Evolutionary conservation across 2,329 filamentous ascomycete species (phyloP).

Genomic region (Penicillium thymicola): DNA sequence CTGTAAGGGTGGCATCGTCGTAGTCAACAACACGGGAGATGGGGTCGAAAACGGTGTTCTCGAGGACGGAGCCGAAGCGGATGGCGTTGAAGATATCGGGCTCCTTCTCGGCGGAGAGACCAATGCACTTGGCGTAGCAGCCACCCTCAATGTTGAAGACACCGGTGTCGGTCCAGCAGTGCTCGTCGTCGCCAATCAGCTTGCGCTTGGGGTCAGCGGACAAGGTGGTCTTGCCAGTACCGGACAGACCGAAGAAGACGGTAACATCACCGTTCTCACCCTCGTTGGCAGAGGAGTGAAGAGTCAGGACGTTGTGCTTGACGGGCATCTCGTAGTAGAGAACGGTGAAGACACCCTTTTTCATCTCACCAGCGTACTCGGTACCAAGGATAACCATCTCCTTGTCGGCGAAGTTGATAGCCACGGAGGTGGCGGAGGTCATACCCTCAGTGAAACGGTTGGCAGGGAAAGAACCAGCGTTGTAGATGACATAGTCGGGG

Average conservation of each 20-base stretch:
- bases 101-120: constrained; percentile 96
- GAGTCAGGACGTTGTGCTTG: constrained; percentile 97
- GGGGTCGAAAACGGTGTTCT: constrained; percentile 98
- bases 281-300: constrained; percentile 98
- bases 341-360: constrained; percentile 98
- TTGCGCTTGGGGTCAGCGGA: constrained; percentile 95
- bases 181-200: constrained; percentile 97
- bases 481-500: constrained; percentile 99
- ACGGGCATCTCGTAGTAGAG: constrained; percentile 99
- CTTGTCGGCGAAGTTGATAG: constrained; percentile 99
- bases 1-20: constrained; percentile 88
- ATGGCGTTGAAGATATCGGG: constrained; percentile 97
- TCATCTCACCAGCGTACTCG: constrained; percentile 97
- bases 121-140: constrained; percentile 99
- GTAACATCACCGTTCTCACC: constrained; percentile 92
- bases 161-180: constrained; percentile 96
- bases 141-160: constrained; percentile 99
- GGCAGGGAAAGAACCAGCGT: constrained; percentile 95
- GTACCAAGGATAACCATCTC: constrained; percentile 99
- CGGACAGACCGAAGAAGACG: constrained; percentile 98
- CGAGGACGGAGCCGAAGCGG: constrained; percentile 92
- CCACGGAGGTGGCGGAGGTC: constrained; percentile 96
- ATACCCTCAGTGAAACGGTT: constrained; percentile 98
- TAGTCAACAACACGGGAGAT: constrained; percentile 89
- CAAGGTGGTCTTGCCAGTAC: constrained; percentile 97